A percentile compares a stretch with the other conserved stretches of the same genome.
Evolutionary conservation across 805 yeast genomes (phyloP).

Genomic region (Kazachstania viticola): DNA sequence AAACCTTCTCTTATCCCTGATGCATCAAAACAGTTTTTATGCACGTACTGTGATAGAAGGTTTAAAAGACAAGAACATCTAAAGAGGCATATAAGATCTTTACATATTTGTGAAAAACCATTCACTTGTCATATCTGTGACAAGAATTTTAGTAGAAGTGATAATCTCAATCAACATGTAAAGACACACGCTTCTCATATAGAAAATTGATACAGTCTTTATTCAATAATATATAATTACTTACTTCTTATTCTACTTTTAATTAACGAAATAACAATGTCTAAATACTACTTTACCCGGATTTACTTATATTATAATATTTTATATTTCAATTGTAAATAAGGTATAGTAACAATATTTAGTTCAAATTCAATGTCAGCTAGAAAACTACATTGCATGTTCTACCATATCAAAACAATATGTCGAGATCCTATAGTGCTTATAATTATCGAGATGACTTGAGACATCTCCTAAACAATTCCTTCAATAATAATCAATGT

Average conservation of each 20-base stretch:
- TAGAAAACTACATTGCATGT: too few relatives aligned
- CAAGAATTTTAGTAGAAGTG: constrained; percentile 55
- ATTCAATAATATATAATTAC: too few relatives aligned
- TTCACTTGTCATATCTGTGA: constrained; percentile 49
- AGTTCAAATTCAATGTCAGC: too few relatives aligned
- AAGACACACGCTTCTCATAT: constrained; percentile 34
- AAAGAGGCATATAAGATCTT: constrained; percentile 60
- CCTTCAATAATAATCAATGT: constrained; percentile 57
- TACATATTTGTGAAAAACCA: constrained; percentile 66
- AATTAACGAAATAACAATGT: too few relatives aligned
- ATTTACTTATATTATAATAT: too few relatives aligned
- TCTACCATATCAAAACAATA: too few relatives aligned
- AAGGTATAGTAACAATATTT: too few relatives aligned
- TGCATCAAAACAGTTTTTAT: constrained; percentile 44
- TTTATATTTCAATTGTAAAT: too few relatives aligned
- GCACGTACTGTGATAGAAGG: constrained; percentile 51
- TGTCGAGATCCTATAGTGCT: too few relatives aligned
- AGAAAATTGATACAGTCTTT: background rate
- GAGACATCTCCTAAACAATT: too few relatives aligned
- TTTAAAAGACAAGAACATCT: constrained; percentile 71
- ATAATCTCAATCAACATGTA: constrained; percentile 55
- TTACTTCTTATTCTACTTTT: too few relatives aligned
- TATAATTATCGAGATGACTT: too few relatives aligned
- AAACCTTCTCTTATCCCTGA: constrained; percentile 55
- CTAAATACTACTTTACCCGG: background rate